Evolutionary conservation across 306 rosid genomes (phyloP).

Genomic region (Cicer cuneatum): DNA sequence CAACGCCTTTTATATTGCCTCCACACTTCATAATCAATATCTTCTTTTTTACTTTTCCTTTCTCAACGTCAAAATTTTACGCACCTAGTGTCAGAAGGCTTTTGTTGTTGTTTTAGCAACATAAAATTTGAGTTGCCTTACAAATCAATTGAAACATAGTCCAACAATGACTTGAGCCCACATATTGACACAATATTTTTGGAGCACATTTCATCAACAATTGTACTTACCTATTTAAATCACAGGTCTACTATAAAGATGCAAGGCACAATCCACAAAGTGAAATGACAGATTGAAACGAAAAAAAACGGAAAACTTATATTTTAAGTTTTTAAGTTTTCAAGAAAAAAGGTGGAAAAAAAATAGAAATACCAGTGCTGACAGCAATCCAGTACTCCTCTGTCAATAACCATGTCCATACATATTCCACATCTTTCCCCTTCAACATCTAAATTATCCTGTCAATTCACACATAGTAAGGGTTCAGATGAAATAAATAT

Average conservation of each 20-base stretch:
- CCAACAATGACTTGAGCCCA: constrained; percentile 35
- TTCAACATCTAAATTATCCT: constrained; percentile 67
- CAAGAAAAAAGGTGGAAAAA: constrained; percentile 21
- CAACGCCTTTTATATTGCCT: neutral
- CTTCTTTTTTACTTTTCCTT: constrained; percentile 1
- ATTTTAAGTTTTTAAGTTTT: constrained; percentile 25
- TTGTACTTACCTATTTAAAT: neutral
- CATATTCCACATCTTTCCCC: constrained; percentile 93
- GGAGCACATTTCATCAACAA: constrained; percentile 27
- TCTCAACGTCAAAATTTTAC: neutral
- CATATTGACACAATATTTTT: constrained; percentile 5
- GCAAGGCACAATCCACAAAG: constrained; percentile 11
- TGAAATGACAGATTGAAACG: constrained; percentile 3
- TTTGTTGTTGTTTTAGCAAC: neutral
- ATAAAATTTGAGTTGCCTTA: neutral
- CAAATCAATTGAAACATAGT: constrained; percentile 19
- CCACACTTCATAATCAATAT: constrained; percentile 8
- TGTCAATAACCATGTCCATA: constrained; percentile 84
- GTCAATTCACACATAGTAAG: constrained; percentile 39
- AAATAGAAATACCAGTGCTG: constrained; percentile 78
- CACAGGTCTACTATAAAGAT: neutral
- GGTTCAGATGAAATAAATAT: neutral
- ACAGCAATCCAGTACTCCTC: constrained; percentile 98
- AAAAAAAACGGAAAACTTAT: neutral
- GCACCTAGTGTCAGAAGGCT: neutral